Conservation (phyloP, 1,284 basidiomycete species). For the Ceratobasidium sp. region DNA sequence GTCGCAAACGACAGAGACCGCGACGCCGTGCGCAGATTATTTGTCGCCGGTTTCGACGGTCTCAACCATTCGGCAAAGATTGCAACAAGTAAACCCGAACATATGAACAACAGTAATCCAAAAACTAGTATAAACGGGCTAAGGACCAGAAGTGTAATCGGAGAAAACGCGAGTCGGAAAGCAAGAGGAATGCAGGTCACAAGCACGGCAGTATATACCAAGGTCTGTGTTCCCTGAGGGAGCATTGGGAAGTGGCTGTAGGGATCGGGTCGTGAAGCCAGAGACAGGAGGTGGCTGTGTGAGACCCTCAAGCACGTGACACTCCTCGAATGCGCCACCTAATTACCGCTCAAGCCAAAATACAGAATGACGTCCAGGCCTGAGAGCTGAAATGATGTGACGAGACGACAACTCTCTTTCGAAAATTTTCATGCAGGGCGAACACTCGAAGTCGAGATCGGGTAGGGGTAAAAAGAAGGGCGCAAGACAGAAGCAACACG, state of each 20-base stretch:
- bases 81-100: constrained; percentile 68
- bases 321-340: no score
- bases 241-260: constrained; percentile 14
- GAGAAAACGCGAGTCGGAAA: constrained; percentile 59
- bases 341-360: no score
- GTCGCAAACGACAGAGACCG: constrained; percentile 86
- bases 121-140: constrained; percentile 69
- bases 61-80: constrained; percentile 68
- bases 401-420: no score
- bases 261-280: background rate
- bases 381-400: no score
- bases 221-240: constrained; percentile 16
- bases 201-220: constrained; percentile 18
- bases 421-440: no score
- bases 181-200: constrained; percentile 37
- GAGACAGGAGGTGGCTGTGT: constrained; percentile 40
- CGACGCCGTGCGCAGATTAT: constrained; percentile 67
- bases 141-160: constrained; percentile 72
- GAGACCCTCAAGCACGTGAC: constrained; percentile 22
- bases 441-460: no score
- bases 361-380: no score
- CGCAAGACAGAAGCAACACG: no score
- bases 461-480: no score
- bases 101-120: constrained; percentile 63
- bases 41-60: constrained; percentile 52